A percentile compares a stretch with the other conserved stretches of the same genome.
phyloP scores from a whole-genome alignment of 148 eudicot species.

The Nyssa sinensis region DNA sequence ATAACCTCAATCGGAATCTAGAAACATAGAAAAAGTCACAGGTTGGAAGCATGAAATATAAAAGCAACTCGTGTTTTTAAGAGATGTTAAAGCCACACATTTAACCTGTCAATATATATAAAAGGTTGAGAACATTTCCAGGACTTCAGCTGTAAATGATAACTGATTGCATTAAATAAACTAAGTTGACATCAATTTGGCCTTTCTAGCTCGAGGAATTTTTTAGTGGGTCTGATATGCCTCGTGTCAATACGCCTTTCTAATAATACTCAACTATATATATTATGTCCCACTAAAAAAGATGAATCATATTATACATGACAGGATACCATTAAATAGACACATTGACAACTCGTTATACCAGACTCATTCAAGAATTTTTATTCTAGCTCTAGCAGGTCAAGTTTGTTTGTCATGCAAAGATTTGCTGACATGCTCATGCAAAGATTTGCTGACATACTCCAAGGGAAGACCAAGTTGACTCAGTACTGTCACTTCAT shows the following conservation, averaged over 20 bases:
- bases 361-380: no score
- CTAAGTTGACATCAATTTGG: neutral
- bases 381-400: no score
- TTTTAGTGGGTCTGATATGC: no score
- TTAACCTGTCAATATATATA: neutral
- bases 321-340: no score
- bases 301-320: no score
- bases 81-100: neutral
- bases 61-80: no score
- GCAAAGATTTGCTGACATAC: neutral
- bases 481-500: neutral
- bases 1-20: neutral
- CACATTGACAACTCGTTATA: no score
- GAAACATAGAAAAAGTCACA: neutral
- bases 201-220: neutral
- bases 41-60: slow-evolving; percentile 2
- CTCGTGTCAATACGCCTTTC: no score
- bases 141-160: neutral
- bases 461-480: neutral
- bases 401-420: no score
- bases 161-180: slow-evolving; percentile 1
- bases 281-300: no score
- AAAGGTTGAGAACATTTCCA: neutral
- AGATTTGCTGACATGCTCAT: neutral
- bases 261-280: no score